Conservation (phyloP, 2,329 filamentous ascomycete species). For the Sporothrix humicola region DNA sequence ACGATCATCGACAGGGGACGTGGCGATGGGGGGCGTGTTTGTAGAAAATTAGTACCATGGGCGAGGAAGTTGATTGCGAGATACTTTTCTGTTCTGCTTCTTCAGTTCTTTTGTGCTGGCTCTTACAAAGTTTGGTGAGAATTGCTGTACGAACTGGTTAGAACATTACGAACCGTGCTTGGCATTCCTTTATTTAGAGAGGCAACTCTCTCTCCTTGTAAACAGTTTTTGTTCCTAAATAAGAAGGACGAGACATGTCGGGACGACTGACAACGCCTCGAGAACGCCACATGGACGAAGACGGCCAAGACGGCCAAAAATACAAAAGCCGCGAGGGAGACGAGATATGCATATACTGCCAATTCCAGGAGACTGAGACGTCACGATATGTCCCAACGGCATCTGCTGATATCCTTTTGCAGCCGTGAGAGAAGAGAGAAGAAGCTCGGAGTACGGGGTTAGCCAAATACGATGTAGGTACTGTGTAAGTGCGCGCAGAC, state of each 20-base stretch:
- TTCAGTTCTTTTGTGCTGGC: neutral
- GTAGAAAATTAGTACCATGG: neutral
- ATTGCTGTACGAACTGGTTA: neutral
- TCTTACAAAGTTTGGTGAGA: neutral
- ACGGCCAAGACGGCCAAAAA: neutral
- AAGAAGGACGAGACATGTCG: neutral
- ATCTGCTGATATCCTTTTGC: too few species aligned
- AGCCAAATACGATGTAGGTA: neutral
- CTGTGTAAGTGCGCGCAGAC: neutral
- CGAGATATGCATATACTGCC: too few species aligned
- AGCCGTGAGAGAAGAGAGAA: too few species aligned
- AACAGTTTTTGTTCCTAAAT: too few species aligned
- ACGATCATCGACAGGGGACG: conserved; percentile 7
- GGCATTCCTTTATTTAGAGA: neutral
- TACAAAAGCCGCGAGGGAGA: too few species aligned
- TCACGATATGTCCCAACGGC: too few species aligned
- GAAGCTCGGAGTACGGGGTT: too few species aligned
- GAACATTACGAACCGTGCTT: neutral
- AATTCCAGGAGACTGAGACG: too few species aligned
- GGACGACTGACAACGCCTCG: neutral
- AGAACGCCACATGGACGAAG: neutral
- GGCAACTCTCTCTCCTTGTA: neutral
- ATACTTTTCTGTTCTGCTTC: neutral
- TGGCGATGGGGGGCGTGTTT: conserved; percentile 11
- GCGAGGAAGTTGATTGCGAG: neutral